Evolutionary conservation across 768 basidiomycete genomes (phyloP).

Genomic region (Suillus discolor): DNA sequence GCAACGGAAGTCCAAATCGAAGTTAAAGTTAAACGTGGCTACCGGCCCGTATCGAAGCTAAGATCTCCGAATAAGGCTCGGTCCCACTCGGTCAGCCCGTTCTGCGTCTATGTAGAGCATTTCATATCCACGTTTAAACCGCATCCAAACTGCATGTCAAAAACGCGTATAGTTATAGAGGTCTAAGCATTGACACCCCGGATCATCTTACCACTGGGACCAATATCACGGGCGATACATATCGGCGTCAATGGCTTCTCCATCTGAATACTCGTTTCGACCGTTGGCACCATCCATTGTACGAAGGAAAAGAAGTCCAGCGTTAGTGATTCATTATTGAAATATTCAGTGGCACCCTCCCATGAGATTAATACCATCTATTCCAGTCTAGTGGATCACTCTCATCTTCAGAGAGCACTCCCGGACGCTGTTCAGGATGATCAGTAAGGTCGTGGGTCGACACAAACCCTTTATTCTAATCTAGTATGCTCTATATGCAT

Average conservation of each 20-base stretch:
- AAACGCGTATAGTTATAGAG: not conserved
- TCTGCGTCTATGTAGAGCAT: not conserved
- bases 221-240: not conserved
- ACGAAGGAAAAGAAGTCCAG: constrained; percentile 2
- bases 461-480: not conserved
- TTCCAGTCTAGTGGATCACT: not conserved
- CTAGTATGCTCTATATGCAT: not conserved
- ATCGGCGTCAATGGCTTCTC: not conserved
- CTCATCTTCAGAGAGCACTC: not conserved
- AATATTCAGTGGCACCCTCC: not conserved
- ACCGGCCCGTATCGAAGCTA: too few relatives aligned
- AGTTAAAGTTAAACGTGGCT: too few relatives aligned
- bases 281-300: not conserved
- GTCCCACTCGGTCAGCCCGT: too few relatives aligned
- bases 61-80: too few relatives aligned
- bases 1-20: too few relatives aligned
- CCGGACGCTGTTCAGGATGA: not conserved
- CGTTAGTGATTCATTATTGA: not conserved
- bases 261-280: not conserved
- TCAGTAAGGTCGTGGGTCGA: not conserved
- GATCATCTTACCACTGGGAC: not conserved
- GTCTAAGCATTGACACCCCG: not conserved
- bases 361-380: not conserved
- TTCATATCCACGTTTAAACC: not conserved
- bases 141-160: not conserved